Conservation (phyloP, 208 protist species). For the Wallacemonas rigidus region DNA sequence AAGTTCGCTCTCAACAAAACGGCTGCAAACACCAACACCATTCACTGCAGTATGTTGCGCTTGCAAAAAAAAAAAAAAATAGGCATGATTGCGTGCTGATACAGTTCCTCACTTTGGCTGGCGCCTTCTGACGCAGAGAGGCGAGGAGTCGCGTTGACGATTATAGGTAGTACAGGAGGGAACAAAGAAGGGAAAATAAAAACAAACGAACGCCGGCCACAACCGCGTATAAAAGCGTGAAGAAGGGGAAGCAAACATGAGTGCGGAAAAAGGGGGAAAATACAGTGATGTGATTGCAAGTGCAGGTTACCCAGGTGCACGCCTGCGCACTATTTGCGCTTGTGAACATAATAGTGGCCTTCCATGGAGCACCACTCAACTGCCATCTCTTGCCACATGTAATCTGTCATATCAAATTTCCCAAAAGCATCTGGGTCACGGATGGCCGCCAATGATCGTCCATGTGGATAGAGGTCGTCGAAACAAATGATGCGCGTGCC, state of each 20-base stretch:
- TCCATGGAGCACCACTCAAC: conserved; percentile 66
- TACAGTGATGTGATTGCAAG: background rate
- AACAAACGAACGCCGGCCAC: background rate
- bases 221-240: background rate
- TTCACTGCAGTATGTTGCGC: too few relatives aligned
- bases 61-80: too few relatives aligned
- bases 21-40: too few relatives aligned
- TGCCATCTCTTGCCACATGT: conserved; percentile 57
- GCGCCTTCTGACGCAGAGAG: too few relatives aligned
- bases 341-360: conserved; percentile 65
- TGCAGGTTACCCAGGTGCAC: background rate
- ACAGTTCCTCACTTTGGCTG: too few relatives aligned
- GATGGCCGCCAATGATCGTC: conserved; percentile 40
- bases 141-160: too few relatives aligned
- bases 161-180: background rate
- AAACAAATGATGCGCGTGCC: conserved; percentile 64
- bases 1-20: too few relatives aligned
- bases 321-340: conserved; percentile 25
- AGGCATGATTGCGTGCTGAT: too few relatives aligned
- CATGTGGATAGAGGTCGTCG: conserved; percentile 73
- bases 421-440: conserved; percentile 68
- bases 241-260: background rate
- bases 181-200: conserved; percentile 12
- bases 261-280: too few relatives aligned
- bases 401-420: conserved; percentile 68